phyloP scores from a whole-genome alignment of 2,329 filamentous ascomycete genomes.

The Fusarium sp. region DNA sequence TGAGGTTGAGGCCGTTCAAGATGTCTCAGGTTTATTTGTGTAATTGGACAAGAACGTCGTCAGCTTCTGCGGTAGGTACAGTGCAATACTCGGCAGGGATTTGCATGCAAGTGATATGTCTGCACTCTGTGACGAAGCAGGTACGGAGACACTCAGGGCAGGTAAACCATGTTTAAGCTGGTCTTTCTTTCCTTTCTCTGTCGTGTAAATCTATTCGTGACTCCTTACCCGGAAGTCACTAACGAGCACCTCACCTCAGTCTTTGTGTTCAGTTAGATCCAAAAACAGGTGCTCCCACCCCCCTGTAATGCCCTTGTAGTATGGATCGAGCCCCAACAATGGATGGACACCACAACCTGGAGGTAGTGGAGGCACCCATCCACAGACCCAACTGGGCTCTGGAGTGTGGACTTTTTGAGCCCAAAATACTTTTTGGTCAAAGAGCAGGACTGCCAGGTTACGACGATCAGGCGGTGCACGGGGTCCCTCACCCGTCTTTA shows the following conservation, averaged over 20 bases:
- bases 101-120: slow-evolving; percentile 1
- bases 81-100: slow-evolving; percentile 7
- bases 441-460: neutral
- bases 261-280: neutral
- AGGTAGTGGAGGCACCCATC: slow-evolving; percentile 3
- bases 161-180: neutral
- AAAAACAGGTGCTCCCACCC: neutral
- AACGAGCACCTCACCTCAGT: neutral
- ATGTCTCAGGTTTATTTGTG: slow-evolving; percentile 8
- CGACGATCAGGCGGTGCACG: slow-evolving; percentile 34
- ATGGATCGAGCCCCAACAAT: slow-evolving; percentile 14
- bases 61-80: slow-evolving; percentile 14
- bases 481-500: slow-evolving; percentile 19
- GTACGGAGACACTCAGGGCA: neutral
- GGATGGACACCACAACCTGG: neutral
- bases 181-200: neutral
- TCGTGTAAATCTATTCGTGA: neutral
- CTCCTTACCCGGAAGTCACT: slow-evolving; percentile 18
- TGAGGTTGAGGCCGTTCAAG: slow-evolving; percentile 12
- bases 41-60: slow-evolving; percentile 7
- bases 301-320: slow-evolving; percentile 5
- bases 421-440: slow-evolving; percentile 22
- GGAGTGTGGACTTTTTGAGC: slow-evolving; percentile 2
- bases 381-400: neutral
- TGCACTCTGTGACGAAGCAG: neutral